Conservation (phyloP, 2,329 filamentous ascomycete genomes). For the Hymenoscyphus scutula region DNA sequence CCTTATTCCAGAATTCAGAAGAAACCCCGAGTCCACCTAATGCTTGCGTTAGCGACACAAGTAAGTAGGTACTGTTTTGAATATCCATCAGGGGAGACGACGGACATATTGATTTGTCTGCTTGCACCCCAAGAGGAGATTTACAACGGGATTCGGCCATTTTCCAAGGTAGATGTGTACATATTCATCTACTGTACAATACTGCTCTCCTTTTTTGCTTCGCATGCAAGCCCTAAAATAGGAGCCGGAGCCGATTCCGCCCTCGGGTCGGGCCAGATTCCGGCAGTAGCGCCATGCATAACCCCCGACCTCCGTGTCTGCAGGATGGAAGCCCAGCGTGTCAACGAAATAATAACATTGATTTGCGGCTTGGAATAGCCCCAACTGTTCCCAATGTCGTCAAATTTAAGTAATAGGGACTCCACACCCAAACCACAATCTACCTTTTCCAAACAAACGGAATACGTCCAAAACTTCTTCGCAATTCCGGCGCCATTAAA, state of each 20-base stretch:
- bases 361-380: neutral
- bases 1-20: too few species aligned
- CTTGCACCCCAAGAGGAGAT: too few species aligned
- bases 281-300: slow-evolving; percentile 2
- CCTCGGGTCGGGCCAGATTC: neutral
- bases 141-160: too few species aligned
- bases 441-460: slow-evolving; percentile 23
- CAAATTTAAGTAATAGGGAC: neutral
- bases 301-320: slow-evolving; percentile 5
- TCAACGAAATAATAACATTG: neutral
- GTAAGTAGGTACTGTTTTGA: too few species aligned
- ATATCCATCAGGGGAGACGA: too few species aligned
- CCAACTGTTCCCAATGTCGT: neutral
- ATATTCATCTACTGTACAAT: too few species aligned
- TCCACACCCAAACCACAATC: slow-evolving; percentile 9
- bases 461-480: slow-evolving; percentile 29
- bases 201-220: too few species aligned
- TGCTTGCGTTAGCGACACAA: too few species aligned
- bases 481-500: slow-evolving; percentile 71
- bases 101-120: too few species aligned
- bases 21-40: too few species aligned
- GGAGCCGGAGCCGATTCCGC: neutral
- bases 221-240: too few species aligned
- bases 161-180: too few species aligned
- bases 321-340: neutral